These are phyloP conservation scores for Cubamyces sp. DNA, from an alignment of 768 basidiomycete genomes.

Conservation along the genomic window DNA sequence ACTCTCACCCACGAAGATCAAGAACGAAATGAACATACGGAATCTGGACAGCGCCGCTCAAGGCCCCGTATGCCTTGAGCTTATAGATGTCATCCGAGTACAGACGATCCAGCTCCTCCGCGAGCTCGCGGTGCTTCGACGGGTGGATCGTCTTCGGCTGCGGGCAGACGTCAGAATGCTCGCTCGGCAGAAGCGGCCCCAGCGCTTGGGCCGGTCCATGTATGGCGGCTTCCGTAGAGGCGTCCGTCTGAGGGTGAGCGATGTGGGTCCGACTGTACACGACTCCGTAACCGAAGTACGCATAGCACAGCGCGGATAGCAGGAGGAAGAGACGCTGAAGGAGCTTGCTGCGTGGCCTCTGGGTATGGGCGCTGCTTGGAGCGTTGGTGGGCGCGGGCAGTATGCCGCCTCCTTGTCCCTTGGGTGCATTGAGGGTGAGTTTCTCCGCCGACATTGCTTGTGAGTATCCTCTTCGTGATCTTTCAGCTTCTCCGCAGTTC, in stretches of 20 bases:
- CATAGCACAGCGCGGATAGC: conserved; percentile 1
- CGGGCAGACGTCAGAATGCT: conserved; percentile 37
- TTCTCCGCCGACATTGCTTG: too few relatives aligned
- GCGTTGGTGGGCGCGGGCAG: not conserved
- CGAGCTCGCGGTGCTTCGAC: conserved; percentile 35
- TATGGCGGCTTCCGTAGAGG: not conserved
- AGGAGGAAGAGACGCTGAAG: conserved; percentile 10
- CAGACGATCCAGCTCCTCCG: conserved; percentile 34
- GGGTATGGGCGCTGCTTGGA: not conserved
- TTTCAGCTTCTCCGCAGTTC: too few relatives aligned
- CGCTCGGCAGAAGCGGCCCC: not conserved
- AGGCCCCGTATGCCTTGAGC: conserved; percentile 24
- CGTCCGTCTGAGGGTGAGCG: not conserved
- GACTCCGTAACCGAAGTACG: not conserved
- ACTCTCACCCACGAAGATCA: not conserved
- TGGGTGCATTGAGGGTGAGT: not conserved
- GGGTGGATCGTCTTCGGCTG: conserved; percentile 38
- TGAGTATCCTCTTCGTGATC: too few relatives aligned
- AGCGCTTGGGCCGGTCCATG: not conserved
- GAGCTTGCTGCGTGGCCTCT: not conserved
- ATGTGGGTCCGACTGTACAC: not conserved
- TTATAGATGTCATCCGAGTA: conserved; percentile 42
- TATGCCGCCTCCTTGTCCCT: not conserved
- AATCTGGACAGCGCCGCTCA: conserved; percentile 34
- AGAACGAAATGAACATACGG: conserved; percentile 38